Base-by-base conservation (phyloP, 208 protist genomes). In the Leishmania braziliensis region DNA sequence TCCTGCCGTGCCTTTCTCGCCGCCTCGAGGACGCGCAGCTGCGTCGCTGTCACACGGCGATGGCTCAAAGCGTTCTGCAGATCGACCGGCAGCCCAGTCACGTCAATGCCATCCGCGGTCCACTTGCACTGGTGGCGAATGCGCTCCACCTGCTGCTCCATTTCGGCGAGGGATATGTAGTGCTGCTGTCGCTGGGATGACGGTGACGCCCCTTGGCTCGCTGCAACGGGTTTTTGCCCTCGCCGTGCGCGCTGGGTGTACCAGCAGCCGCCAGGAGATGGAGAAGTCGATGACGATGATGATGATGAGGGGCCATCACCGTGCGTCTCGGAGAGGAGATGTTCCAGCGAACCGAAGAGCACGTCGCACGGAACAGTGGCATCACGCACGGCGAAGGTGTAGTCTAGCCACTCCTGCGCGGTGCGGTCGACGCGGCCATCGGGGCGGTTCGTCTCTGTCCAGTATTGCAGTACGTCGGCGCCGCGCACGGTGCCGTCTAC, bases 71-170 rank as follows among this genome's bases (percentile, higher is more conserved):
- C 94, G 36, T 71, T 74, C 80, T 93, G 91, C 36, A 97, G 80
- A 26, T 93, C 89, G 0, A 72, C 58, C 6, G 84, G 80, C 26
- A 97, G 86, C 5, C 91, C 94, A 4, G 90, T 95, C 33, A 96
- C 91, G 72, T 96, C 91, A 84, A 96, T 97, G 29, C 92, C 94
- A 68, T 96, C 92, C 16, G 77, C 66, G 18, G 92, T 96, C 82
- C 84, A 88, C 23, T 75, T 77, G 65, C 88, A 87, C 56, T 87
- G 85, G 26, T 72, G 76, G 46, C 87, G 86, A 20, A 97, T 77
- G 46, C 81, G 73, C 26, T 89, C 86, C 39, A 97, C 86, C 84
- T 96, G 91, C 77, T 86, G 74, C 79, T 94, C 91, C 79, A 97
- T 79, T 75, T 90, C 84, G 26, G 89, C 84, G 5, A 95, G 71